Conservation (phyloP, 129 eudicot species). For the Lonicera japonica region DNA sequence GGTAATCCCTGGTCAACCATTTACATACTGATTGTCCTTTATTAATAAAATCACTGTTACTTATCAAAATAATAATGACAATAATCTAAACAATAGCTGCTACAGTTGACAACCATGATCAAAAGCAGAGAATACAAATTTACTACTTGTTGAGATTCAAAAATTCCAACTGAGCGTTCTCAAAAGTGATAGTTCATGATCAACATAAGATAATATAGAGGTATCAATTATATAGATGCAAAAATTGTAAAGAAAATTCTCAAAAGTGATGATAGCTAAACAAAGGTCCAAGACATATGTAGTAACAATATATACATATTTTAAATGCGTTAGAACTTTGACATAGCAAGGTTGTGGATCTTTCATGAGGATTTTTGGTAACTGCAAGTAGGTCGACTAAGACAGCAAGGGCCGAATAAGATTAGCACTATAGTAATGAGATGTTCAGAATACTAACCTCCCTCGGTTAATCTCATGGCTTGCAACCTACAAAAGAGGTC, state of each 20-base stretch:
- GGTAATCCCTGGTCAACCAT: neutral
- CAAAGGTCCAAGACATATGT: neutral
- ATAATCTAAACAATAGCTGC: neutral
- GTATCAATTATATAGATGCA: too few relatives aligned
- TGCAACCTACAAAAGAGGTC: neutral
- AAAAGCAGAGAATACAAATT: neutral
- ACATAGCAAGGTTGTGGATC: neutral
- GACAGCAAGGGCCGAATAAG: neutral
- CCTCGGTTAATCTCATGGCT: neutral
- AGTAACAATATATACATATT: too few relatives aligned
- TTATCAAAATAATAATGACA: neutral
- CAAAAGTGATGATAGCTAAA: too few relatives aligned
- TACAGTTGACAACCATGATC: neutral
- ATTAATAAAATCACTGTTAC: neutral
- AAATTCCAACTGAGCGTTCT: too few relatives aligned
- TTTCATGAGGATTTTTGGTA: neutral
- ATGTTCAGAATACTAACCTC: neutral
- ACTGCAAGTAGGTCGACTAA: neutral
- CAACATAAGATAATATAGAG: too few relatives aligned
- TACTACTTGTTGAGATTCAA: too few relatives aligned
- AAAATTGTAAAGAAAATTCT: too few relatives aligned
- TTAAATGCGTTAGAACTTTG: neutral
- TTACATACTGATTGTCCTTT: neutral
- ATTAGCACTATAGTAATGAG: neutral
- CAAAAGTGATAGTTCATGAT: too few relatives aligned